Evolutionary conservation across 441 rosid genomes (phyloP).

Genomic region (Adansonia rubrostipa): DNA sequence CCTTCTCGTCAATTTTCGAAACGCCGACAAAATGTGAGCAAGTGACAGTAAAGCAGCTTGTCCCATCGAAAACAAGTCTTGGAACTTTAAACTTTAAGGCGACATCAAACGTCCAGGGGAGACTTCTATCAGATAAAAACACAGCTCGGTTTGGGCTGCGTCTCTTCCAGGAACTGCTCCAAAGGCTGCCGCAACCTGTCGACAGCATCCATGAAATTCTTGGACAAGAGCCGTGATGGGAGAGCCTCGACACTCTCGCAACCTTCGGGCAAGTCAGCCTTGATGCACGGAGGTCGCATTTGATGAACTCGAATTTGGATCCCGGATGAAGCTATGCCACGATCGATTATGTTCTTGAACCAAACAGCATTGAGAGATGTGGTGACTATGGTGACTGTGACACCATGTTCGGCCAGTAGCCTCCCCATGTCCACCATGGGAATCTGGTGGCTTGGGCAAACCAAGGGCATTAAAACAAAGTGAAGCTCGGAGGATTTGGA

Average conservation of each 20-base stretch:
- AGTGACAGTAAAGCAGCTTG: slow-evolving; percentile 20
- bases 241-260: slow-evolving; percentile 36
- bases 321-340: slow-evolving; percentile 12
- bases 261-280: slow-evolving; percentile 32
- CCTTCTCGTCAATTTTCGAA: slow-evolving; percentile 20
- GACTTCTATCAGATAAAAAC: not conserved
- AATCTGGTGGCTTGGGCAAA: slow-evolving; percentile 28
- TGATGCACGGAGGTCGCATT: slow-evolving; percentile 10
- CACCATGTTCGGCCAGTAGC: slow-evolving; percentile 21
- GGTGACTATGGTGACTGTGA: slow-evolving; percentile 23
- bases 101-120: not conserved
- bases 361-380: slow-evolving; percentile 29
- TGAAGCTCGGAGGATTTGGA: not conserved
- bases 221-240: not conserved
- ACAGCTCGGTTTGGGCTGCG: slow-evolving; percentile 21
- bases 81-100: slow-evolving; percentile 28
- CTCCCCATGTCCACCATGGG: slow-evolving; percentile 29
- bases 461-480: slow-evolving; percentile 5
- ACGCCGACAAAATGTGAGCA: not conserved
- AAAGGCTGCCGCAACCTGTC: slow-evolving; percentile 22
- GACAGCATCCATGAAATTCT: slow-evolving; percentile 21
- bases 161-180: slow-evolving; percentile 20
- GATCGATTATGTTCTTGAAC: slow-evolving; percentile 18
- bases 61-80: slow-evolving; percentile 28
- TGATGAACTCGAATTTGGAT: slow-evolving; percentile 12